phyloP scores from a whole-genome alignment of 495 filamentous ascomycete genomes.

The Chaetomium fimeti region DNA sequence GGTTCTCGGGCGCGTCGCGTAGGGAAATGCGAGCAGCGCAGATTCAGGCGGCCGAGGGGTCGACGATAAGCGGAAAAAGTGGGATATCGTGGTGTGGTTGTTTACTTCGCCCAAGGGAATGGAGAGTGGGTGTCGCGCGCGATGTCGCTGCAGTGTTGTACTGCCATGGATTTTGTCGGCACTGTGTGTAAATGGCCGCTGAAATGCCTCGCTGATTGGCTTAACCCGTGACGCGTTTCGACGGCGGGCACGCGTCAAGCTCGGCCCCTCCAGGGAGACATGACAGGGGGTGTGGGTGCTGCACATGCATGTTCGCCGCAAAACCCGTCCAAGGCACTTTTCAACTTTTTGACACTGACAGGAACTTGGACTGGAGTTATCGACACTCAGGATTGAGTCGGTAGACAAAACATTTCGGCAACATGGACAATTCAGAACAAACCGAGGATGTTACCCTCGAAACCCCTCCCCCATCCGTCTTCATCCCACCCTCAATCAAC shows the following conservation, averaged over 20 bases:
- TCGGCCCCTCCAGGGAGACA: neutral
- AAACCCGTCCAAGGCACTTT: neutral
- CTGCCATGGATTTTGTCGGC: constrained; percentile 9
- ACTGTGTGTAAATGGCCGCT: constrained; percentile 5
- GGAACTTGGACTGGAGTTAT: too few species aligned
- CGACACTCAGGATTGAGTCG: too few species aligned
- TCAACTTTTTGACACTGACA: neutral
- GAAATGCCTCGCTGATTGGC: constrained; percentile 12
- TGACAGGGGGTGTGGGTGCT: constrained; percentile 2
- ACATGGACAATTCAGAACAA: constrained; percentile 50
- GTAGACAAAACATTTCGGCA: neutral
- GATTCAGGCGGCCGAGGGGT: neutral
- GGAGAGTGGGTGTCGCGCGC: neutral
- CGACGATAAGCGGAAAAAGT: neutral
- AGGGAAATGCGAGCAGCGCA: neutral
- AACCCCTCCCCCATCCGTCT: constrained; percentile 56
- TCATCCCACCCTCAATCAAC: constrained; percentile 80
- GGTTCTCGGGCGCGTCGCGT: neutral
- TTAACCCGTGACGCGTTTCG: constrained; percentile 12
- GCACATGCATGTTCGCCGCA: neutral
- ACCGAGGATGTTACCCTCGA: constrained; percentile 53
- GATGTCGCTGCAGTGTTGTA: constrained; percentile 1
- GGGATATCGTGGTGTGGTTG: neutral
- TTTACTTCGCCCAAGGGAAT: neutral
- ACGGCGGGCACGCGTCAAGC: constrained; percentile 13